Evolutionary conservation across 2,329 filamentous ascomycete species (phyloP).

Genomic region (Domatiomyces globalis): DNA sequence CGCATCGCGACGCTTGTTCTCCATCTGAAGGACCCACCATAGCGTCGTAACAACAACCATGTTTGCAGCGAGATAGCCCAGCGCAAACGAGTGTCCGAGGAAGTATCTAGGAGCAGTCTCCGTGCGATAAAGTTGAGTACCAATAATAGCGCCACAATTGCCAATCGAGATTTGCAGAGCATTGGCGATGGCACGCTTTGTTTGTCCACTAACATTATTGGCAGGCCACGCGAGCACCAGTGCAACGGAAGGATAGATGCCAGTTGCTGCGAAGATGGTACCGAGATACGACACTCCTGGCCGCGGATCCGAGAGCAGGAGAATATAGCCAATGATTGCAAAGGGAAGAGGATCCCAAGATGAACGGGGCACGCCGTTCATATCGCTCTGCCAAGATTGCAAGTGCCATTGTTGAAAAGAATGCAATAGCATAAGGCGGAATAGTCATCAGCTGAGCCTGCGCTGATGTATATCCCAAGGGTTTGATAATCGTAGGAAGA

Average conservation of each 20-base stretch:
- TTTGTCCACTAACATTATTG: slow-evolving; percentile 57
- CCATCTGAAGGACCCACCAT: slow-evolving; percentile 40
- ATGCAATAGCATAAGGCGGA: slow-evolving; percentile 50
- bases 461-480: slow-evolving; percentile 29
- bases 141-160: slow-evolving; percentile 44
- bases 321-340: slow-evolving; percentile 49
- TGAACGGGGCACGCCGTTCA: slow-evolving; percentile 47
- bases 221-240: slow-evolving; percentile 52
- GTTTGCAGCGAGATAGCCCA: slow-evolving; percentile 50
- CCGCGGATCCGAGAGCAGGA: slow-evolving; percentile 40
- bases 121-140: slow-evolving; percentile 54
- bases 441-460: slow-evolving; percentile 44
- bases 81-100: slow-evolving; percentile 51
- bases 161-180: slow-evolving; percentile 61
- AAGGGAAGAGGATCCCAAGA: slow-evolving; percentile 43
- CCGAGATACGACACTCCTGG: slow-evolving; percentile 47
- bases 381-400: slow-evolving; percentile 48
- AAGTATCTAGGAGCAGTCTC: slow-evolving; percentile 48
- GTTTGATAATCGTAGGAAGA: slow-evolving; percentile 31
- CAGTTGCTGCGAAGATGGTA: slow-evolving; percentile 49
- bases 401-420: slow-evolving; percentile 42
- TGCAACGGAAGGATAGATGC: slow-evolving; percentile 49
- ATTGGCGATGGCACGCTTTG: slow-evolving; percentile 53
- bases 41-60: slow-evolving; percentile 39
- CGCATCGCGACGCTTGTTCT: slow-evolving; percentile 34